Conservation (phyloP, 2,329 filamentous ascomycete species). For the Pezicula radicicola region DNA sequence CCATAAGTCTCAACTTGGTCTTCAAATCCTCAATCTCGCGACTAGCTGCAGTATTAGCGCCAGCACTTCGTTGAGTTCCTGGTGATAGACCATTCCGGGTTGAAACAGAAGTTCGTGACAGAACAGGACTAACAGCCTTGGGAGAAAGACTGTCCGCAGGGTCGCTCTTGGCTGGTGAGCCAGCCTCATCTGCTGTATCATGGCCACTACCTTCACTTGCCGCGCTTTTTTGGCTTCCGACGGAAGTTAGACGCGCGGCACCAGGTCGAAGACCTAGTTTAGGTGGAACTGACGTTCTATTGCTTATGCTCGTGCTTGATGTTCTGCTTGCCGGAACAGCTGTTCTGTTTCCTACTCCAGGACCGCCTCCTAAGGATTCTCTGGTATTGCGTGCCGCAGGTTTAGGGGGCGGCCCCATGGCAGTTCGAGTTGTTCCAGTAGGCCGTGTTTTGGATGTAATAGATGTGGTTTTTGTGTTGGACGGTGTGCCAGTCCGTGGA, state of each 20-base stretch:
- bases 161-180: constrained; percentile 47
- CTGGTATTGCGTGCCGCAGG: constrained; percentile 32
- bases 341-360: constrained; percentile 27
- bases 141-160: constrained; percentile 32
- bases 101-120: constrained; percentile 21
- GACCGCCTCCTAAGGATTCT: constrained; percentile 32
- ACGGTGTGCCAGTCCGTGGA: constrained; percentile 64
- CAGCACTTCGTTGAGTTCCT: constrained; percentile 15
- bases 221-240: constrained; percentile 26
- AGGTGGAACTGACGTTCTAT: constrained; percentile 21
- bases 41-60: constrained; percentile 22
- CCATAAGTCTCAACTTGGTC: constrained; percentile 80
- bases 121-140: constrained; percentile 23
- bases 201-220: constrained; percentile 23
- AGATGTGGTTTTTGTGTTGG: constrained; percentile 45
- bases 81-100: constrained; percentile 21
- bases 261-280: constrained; percentile 25
- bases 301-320: constrained; percentile 7
- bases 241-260: constrained; percentile 23
- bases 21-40: constrained; percentile 83
- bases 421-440: constrained; percentile 52
- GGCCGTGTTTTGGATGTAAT: constrained; percentile 48
- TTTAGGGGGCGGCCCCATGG: constrained; percentile 61
- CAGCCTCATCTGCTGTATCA: constrained; percentile 23
- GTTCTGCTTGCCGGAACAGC: constrained; percentile 14